Percentiles rank a stretch among this genome's conserved stretches.
Conservation (phyloP, 805 yeast genomes). For the Nakazawaea anatomiae region DNA sequence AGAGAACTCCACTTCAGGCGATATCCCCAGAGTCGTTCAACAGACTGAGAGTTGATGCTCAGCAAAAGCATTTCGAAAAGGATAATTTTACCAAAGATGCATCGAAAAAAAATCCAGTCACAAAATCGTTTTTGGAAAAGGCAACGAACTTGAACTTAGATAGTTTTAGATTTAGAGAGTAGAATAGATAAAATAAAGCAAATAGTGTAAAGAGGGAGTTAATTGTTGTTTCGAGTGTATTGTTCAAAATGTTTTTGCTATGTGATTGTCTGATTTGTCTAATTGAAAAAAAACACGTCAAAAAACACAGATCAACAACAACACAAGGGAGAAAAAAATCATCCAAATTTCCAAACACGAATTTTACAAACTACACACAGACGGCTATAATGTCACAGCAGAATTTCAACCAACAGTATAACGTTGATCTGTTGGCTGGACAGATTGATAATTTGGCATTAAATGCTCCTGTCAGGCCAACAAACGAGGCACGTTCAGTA, state of each 20-base stretch:
- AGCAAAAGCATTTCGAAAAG: neutral
- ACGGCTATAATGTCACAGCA: neutral
- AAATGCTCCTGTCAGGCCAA: neutral
- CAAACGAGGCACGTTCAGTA: neutral
- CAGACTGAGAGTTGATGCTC: neutral
- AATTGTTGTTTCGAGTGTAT: too few relatives aligned
- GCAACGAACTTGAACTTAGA: neutral
- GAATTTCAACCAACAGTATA: neutral
- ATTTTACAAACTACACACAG: neutral
- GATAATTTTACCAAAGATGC: neutral
- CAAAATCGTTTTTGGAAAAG: neutral
- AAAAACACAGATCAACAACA: neutral
- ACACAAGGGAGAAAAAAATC: neutral
- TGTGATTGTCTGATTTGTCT: too few relatives aligned
- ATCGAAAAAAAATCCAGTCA: neutral
- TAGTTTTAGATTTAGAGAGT: conserved; percentile 1
- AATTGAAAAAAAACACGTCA: conserved; percentile 1
- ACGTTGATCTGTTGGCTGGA: conserved; percentile 1
- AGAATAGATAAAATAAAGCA: neutral
- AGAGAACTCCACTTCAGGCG: neutral
- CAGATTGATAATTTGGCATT: neutral
- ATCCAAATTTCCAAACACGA: neutral
- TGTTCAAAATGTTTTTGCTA: too few relatives aligned
- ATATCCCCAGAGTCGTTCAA: neutral
- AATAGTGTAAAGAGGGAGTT: too few relatives aligned